Conservation (phyloP, 2,329 filamentous ascomycete species). For the Seiridium cupressi region DNA sequence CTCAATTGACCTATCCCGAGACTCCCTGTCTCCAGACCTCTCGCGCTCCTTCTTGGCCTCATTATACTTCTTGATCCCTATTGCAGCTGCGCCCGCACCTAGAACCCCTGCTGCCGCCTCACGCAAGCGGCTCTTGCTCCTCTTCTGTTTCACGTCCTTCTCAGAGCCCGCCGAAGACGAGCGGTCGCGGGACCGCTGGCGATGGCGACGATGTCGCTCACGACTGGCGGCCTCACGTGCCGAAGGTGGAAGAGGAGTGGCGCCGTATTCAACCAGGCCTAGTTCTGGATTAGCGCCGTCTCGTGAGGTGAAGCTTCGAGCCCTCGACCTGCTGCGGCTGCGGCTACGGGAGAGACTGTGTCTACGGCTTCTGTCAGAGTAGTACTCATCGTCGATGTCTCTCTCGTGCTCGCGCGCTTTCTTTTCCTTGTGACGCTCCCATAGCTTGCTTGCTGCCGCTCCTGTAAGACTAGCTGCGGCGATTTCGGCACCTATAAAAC, state of each 20-base stretch:
- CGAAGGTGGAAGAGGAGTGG: conserved; percentile 50
- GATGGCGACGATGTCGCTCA: conserved; percentile 37
- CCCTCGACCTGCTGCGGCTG: conserved; percentile 37
- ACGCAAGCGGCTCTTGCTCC: conserved; percentile 54
- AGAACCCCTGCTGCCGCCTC: conserved; percentile 54
- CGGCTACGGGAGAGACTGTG: conserved; percentile 21
- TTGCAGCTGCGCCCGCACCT: conserved; percentile 58
- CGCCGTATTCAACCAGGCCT: conserved; percentile 67
- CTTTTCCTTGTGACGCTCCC: conserved; percentile 60
- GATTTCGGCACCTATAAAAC: conserved; percentile 47
- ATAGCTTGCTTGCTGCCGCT: conserved; percentile 59
- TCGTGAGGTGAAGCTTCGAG: conserved; percentile 33
- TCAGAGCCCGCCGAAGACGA: conserved; percentile 30
- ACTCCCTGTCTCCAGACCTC: conserved; percentile 21
- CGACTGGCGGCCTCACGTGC: conserved; percentile 50
- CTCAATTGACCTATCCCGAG: conserved; percentile 31
- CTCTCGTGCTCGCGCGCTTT: conserved; percentile 37
- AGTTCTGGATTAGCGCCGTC: conserved; percentile 62
- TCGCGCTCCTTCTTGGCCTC: conserved; percentile 42
- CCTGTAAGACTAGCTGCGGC: conserved; percentile 59
- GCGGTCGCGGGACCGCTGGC: conserved; percentile 16
- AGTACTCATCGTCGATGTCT: conserved; percentile 31
- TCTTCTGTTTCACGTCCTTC: conserved; percentile 39
- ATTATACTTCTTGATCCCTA: conserved; percentile 61
- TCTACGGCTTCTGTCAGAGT: conserved; percentile 16